Evolutionary conservation across 108 stramenopile genomes (phyloP), one percentile per base, ranked within the genome.

Genomic region (Nitzschia sp.): DNA sequence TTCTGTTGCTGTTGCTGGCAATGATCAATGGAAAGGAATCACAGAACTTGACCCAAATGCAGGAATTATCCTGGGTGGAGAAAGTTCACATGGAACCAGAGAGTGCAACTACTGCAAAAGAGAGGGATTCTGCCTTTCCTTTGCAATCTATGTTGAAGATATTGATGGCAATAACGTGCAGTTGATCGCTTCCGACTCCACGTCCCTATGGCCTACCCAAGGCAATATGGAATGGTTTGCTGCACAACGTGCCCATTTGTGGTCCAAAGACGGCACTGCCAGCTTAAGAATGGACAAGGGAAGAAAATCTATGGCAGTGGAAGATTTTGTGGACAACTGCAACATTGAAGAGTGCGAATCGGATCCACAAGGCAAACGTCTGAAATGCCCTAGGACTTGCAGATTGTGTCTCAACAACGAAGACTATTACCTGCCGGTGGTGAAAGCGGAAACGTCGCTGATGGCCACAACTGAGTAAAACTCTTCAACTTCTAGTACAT

Each of bases 121-220:
- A 8, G 76, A 78, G 32, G 84, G 84, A 34, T 82, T 87, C 49
- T 73, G 88, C 17, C 27, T 90, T 65, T 81, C 82, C 17, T 79
- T 84, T 13, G 85, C 83, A 0, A 65, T 90, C 21, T 90, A 87
- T 58, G 76, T 90, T 31, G 88, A 82, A n/a, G 88, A 90, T 53
- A 76, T 87, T 47, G 78, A 81, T 46, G 66, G 74, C 18, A 54
- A 65, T 6, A 87, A 83, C 54, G 80, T 82, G 13, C 57, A 82
- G 19, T 35, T 64, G 31, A 69, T 79, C 38, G 59, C 70, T n/a
- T 31, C 48, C 3, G 79, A 75, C 26, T 70, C 60, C 23, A 80
- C 79, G 2, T 67, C 70, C 8, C 36, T 68, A 1, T 80, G 66
- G 54, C 79, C 79, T 17, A 70, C 79, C 9, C 28, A 55, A 45